Evolutionary conservation across 2,329 filamentous ascomycete genomes (phyloP).

Genomic region (Chaetothyriales sp.): DNA sequence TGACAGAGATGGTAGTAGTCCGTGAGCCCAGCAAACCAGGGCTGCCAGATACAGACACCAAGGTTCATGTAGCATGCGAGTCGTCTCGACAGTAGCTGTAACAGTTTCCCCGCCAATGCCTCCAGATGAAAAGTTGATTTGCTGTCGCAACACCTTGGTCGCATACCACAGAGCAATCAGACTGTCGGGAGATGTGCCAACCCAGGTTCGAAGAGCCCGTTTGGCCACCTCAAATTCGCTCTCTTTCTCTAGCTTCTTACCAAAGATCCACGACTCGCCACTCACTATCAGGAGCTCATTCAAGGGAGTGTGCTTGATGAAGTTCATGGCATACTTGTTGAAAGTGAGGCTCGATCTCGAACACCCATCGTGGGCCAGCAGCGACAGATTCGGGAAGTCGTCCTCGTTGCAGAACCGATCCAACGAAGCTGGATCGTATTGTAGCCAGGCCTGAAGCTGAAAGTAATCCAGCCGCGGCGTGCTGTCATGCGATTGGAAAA

Average conservation of each 20-base stretch:
- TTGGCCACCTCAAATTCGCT: conserved; percentile 22
- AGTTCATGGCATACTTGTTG: conserved; percentile 22
- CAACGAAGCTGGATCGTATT: conserved; percentile 2
- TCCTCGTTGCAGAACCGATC: not conserved
- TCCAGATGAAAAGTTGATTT: conserved; percentile 7
- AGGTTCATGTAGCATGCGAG: conserved; percentile 22
- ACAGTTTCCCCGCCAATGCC: conserved; percentile 5
- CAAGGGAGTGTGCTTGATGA: conserved; percentile 22
- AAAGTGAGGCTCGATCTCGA: conserved; percentile 14
- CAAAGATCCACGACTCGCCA: conserved; percentile 26
- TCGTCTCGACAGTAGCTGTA: conserved; percentile 7
- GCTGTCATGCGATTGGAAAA: not conserved
- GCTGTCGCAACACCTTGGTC: conserved; percentile 14
- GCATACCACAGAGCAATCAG: conserved; percentile 24
- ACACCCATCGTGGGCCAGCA: conserved; percentile 3
- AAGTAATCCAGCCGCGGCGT: conserved; percentile 9
- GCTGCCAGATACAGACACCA: conserved; percentile 24
- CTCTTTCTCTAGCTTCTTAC: conserved; percentile 23
- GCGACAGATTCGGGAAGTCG: conserved; percentile 2
- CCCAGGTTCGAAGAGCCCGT: conserved; percentile 20
- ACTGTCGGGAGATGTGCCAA: conserved; percentile 17
- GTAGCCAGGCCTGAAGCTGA: conserved; percentile 12
- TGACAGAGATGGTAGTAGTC: conserved; percentile 13
- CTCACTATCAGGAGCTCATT: conserved; percentile 23
- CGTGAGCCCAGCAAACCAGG: conserved; percentile 25